Evolutionary conservation across 106 monocot species (phyloP).

Genomic region (Ottelia alismoides): DNA sequence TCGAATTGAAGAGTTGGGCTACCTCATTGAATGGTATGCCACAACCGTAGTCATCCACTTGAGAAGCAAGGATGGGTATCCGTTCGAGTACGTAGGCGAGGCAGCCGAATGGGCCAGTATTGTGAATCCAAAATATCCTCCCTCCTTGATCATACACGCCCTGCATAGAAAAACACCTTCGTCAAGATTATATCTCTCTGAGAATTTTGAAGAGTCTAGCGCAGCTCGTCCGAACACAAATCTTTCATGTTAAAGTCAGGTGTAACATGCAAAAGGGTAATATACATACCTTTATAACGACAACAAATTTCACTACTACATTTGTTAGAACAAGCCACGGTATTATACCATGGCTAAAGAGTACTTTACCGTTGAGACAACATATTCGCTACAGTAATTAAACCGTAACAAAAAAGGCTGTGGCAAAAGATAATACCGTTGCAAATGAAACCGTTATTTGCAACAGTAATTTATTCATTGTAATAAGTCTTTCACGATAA

Average conservation of each 20-base stretch:
- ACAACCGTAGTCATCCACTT: slow-evolving; percentile 52
- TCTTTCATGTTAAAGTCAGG: too few relatives aligned
- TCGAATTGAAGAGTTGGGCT: slow-evolving; percentile 52
- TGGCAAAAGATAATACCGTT: too few relatives aligned
- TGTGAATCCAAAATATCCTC: slow-evolving; percentile 91
- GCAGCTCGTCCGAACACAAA: too few relatives aligned
- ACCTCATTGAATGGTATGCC: slow-evolving; percentile 51
- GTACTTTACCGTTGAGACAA: slow-evolving; percentile 29
- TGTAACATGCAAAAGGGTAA: too few relatives aligned
- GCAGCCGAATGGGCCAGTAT: slow-evolving; percentile 88
- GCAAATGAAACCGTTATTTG: slow-evolving; percentile 16
- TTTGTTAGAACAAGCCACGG: slow-evolving; percentile 17
- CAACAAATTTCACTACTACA: slow-evolving; percentile 16
- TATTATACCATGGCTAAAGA: slow-evolving; percentile 24
- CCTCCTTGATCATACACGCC: slow-evolving; percentile 44
- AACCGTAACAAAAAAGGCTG: too few relatives aligned
- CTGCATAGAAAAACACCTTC: slow-evolving; percentile 29
- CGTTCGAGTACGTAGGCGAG: slow-evolving; percentile 53
- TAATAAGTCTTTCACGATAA: too few relatives aligned
- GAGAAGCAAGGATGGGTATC: slow-evolving; percentile 11
- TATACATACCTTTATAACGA: slow-evolving; percentile 23
- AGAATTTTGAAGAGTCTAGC: too few relatives aligned
- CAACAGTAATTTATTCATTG: too few relatives aligned
- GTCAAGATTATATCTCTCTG: too few relatives aligned
- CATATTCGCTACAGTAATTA: slow-evolving; percentile 19